Base-by-base conservation (phyloP, 192 early-diverging fungal genomes). In the Backusella liffmaniae region DNA sequence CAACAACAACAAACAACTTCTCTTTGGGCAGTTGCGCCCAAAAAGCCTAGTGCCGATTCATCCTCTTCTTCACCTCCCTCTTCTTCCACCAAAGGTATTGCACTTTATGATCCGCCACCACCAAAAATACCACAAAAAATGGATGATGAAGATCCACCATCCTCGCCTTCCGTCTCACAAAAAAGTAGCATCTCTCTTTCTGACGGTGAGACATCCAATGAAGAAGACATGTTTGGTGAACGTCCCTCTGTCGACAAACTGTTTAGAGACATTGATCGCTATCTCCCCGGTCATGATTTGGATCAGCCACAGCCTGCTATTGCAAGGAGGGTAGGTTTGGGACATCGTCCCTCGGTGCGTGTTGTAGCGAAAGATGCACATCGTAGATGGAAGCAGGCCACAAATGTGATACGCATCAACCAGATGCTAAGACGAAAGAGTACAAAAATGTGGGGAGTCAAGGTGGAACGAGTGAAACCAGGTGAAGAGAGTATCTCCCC, bases 221-320 rank as follows among this genome's bases (percentile, higher is more conserved):
- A 67, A 32, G 72, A 78, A 30, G 80, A 78, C 42, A 82, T 84
- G 42, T 86, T 85, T 84, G 84, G 84, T 9, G 85, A 86, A 21
- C 84, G 92, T 29, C 92, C 92, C 5, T 87, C 90, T 2, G 85
- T 88, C 16, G 91, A 92, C 32, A 84, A 85, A 59, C 84, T 94
- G 51, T 86, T 84, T 26, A 89, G 91, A 66, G 86, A 92, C 72
- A 77, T 92, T 56, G 91, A 89, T 34, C 74, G 84, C 67, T 94
- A 89, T 71, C 92, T 94, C 76, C 91, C 91, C 18, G 87, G 83
- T 15, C 92, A 94, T 67, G 91, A 92, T 72, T 76, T 94, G 56
- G 92, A 44, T 26, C 66, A 18, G 30, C 12, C 30, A 16, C 18
- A 15, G 9, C 30, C 30, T 67, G 72, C 0, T 77, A 71, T 13